These are phyloP conservation scores for Aquilaria malaccensis DNA, from an alignment of 345 rosid species.

Conservation along the genomic window DNA sequence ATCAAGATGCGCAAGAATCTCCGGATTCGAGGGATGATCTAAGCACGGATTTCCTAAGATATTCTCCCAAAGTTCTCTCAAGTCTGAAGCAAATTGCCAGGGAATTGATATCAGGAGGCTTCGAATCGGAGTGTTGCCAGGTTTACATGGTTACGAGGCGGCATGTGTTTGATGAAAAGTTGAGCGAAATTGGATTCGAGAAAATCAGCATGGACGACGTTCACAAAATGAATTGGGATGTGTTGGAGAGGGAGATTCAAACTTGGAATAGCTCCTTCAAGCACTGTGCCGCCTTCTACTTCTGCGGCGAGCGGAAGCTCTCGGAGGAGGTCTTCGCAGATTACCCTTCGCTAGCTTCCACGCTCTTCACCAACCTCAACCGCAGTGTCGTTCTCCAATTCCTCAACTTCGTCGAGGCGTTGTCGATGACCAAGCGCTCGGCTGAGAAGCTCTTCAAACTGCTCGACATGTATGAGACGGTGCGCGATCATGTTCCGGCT, in stretches of 20 bases:
- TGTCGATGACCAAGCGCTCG: conserved; percentile 64
- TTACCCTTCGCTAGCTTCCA: conserved; percentile 18
- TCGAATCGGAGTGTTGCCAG: conserved; percentile 65
- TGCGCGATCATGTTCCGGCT: conserved; percentile 44
- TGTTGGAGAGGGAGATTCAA: conserved; percentile 64
- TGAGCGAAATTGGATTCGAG: conserved; percentile 57
- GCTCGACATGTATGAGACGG: conserved; percentile 67
- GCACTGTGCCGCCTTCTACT: conserved; percentile 45
- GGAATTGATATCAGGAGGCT: conserved; percentile 58
- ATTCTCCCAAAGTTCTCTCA: conserved; percentile 31
- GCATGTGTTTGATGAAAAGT: conserved; percentile 41
- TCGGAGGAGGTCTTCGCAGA: conserved; percentile 37
- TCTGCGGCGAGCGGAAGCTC: conserved; percentile 51
- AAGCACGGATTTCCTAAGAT: conserved; percentile 25
- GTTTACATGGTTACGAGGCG: conserved; percentile 50
- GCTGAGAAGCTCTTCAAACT: conserved; percentile 76
- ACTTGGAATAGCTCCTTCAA: conserved; percentile 57
- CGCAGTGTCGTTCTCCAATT: conserved; percentile 54
- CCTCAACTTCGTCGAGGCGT: conserved; percentile 67
- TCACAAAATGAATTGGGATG: conserved; percentile 72
- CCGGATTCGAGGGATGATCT: conserved; percentile 16
- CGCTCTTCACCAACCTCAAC: conserved; percentile 43
- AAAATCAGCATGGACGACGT: conserved; percentile 75
- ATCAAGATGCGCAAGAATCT: background rate
- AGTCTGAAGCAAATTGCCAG: conserved; percentile 46